These are phyloP conservation scores for Apophysomyces variabilis DNA, from an alignment of 371 early-diverging fungal species.

Conservation along the genomic window DNA sequence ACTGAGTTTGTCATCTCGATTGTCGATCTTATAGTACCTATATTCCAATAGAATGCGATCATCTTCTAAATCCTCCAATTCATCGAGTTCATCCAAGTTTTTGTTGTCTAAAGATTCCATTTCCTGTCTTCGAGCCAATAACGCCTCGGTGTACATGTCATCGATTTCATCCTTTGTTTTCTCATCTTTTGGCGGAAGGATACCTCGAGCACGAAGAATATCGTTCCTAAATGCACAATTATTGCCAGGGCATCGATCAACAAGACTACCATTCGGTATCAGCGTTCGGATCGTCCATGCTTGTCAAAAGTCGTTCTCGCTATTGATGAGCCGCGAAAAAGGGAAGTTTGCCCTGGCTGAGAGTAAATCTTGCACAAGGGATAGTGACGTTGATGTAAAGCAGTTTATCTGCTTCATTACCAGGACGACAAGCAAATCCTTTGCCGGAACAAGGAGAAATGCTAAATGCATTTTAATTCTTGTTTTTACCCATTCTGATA, in stretches of 20 bases:
- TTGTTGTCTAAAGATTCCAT: slow-evolving; percentile 67
- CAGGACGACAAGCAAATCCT: too few relatives aligned
- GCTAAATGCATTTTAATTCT: too few relatives aligned
- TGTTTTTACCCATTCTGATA: too few relatives aligned
- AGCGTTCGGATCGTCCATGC: slow-evolving; percentile 68
- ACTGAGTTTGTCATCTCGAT: not conserved
- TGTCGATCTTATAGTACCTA: slow-evolving; percentile 43
- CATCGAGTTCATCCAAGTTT: slow-evolving; percentile 88
- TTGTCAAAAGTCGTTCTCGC: not conserved
- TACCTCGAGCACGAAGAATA: slow-evolving; percentile 89
- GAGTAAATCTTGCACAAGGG: too few relatives aligned
- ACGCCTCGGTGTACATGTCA: slow-evolving; percentile 77
- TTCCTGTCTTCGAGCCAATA: slow-evolving; percentile 64
- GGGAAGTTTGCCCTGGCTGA: too few relatives aligned
- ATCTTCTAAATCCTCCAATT: slow-evolving; percentile 86
- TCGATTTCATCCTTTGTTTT: slow-evolving; percentile 79
- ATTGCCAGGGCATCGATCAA: slow-evolving; percentile 25
- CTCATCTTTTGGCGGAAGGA: slow-evolving; percentile 81
- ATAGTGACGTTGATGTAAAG: too few relatives aligned
- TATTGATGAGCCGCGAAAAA: too few relatives aligned
- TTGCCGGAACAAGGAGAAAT: too few relatives aligned
- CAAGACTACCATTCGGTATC: slow-evolving; percentile 71
- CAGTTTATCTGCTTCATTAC: too few relatives aligned
- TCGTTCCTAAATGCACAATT: slow-evolving; percentile 69
- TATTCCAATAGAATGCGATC: slow-evolving; percentile 83